These are phyloP conservation scores for Exobasidium rhododendri DNA, from an alignment of 1,284 basidiomycete species.

Conservation along the genomic window DNA sequence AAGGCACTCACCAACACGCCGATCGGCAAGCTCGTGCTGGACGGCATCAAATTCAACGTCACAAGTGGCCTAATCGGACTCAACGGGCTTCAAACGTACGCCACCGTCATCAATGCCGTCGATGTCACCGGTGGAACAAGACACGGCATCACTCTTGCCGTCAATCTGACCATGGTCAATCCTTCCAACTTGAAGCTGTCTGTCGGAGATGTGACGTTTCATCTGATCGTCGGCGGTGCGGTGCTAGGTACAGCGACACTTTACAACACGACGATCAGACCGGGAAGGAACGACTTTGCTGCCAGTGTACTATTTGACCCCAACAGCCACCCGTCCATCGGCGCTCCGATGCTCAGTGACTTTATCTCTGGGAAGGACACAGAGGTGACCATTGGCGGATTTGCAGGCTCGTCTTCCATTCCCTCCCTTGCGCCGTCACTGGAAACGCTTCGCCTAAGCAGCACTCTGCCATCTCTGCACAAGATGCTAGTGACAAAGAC, in stretches of 20 bases:
- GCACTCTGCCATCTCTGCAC: slow-evolving; percentile 66
- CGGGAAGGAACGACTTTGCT: slow-evolving; percentile 44
- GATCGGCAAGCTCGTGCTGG: slow-evolving; percentile 67
- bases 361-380: slow-evolving; percentile 63
- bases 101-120: slow-evolving; percentile 63
- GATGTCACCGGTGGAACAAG: slow-evolving; percentile 69
- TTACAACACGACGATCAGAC: slow-evolving; percentile 38
- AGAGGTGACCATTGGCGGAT: slow-evolving; percentile 58
- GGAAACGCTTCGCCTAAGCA: slow-evolving; percentile 63
- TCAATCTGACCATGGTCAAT: slow-evolving; percentile 65
- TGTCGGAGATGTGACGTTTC: slow-evolving; percentile 56
- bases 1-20: slow-evolving; percentile 67
- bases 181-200: slow-evolving; percentile 68
- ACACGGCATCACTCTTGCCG: slow-evolving; percentile 65
- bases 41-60: slow-evolving; percentile 72
- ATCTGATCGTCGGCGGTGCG: slow-evolving; percentile 60
- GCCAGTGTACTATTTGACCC: slow-evolving; percentile 59
- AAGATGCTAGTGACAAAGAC: slow-evolving; percentile 62
- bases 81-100: slow-evolving; percentile 64
- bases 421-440: slow-evolving; percentile 66
- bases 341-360: slow-evolving; percentile 66
- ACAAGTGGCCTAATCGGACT: slow-evolving; percentile 67
- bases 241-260: slow-evolving; percentile 38
- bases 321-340: slow-evolving; percentile 65
- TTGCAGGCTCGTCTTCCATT: slow-evolving; percentile 64